phyloP scores from a whole-genome alignment of 306 rosid genomes.

The Lathyrus tuberosus region DNA sequence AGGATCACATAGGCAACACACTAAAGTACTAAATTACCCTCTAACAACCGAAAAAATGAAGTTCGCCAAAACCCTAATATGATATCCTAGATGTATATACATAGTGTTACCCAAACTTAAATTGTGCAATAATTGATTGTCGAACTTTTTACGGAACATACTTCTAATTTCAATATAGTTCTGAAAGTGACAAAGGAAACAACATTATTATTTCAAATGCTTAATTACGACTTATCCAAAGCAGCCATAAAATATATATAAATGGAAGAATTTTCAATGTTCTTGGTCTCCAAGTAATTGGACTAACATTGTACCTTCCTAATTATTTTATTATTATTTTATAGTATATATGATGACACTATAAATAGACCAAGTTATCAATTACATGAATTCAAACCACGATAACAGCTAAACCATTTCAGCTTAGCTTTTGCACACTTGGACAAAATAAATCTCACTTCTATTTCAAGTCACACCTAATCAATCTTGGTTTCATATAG shows the following conservation, averaged over 20 bases:
- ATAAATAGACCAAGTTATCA: neutral
- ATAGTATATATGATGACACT: neutral
- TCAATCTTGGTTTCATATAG: neutral
- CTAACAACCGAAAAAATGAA: too few relatives aligned
- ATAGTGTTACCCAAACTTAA: too few relatives aligned
- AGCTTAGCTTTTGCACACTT: neutral
- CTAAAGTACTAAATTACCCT: too few relatives aligned
- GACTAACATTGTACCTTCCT: neutral
- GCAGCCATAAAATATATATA: neutral
- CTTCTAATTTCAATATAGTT: too few relatives aligned
- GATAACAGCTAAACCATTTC: neutral
- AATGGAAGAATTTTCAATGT: neutral
- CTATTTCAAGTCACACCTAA: neutral
- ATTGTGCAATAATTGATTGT: too few relatives aligned
- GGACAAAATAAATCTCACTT: too few relatives aligned
- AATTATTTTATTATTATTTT: neutral
- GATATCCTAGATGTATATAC: too few relatives aligned
- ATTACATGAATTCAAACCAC: neutral
- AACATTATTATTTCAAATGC: neutral
- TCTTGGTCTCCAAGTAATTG: constrained; percentile 1
- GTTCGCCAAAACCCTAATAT: too few relatives aligned
- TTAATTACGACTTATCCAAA: neutral
- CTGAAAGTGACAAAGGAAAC: neutral
- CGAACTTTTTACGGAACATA: too few relatives aligned
- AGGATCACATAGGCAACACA: too few relatives aligned